phyloP scores from a whole-genome alignment of 768 basidiomycete genomes.

The Lactarius sanguifluus region DNA sequence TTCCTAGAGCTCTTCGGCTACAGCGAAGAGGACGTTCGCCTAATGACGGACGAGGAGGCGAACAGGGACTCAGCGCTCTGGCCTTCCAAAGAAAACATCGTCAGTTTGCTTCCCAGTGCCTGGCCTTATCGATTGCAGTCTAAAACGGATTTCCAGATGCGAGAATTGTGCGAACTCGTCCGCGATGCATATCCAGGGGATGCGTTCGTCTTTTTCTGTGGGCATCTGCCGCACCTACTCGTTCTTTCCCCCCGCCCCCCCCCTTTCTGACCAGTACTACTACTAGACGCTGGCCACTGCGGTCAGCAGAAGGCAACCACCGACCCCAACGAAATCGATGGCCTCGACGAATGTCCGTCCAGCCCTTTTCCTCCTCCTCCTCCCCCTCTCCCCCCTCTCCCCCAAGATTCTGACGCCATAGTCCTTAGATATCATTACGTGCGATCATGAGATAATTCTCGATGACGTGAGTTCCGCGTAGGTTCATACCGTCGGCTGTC shows the following conservation, averaged over 20 bases:
- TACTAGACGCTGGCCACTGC: constrained; percentile 16
- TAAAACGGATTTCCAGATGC: constrained; percentile 13
- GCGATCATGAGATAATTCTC: constrained; percentile 18
- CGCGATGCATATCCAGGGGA: constrained; percentile 21
- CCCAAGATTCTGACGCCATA: background rate
- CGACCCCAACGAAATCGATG: background rate
- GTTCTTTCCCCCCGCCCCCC: background rate
- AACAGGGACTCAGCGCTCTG: background rate
- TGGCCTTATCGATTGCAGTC: background rate
- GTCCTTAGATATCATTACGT: constrained; percentile 15
- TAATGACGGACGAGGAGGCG: constrained; percentile 27
- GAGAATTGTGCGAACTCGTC: constrained; percentile 24
- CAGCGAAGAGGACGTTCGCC: constrained; percentile 11
- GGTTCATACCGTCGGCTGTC: background rate
- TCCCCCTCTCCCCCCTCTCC: too few relatives aligned
- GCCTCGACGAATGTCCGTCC: constrained; percentile 13
- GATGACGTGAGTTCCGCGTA: constrained; percentile 24
- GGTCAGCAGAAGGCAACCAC: background rate
- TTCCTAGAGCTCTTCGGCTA: constrained; percentile 7
- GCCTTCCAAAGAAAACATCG: constrained; percentile 26
- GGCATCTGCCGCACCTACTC: background rate
- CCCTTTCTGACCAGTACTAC: background rate
- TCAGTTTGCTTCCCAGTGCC: background rate
- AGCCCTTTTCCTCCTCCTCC: background rate
- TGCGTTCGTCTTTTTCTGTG: constrained; percentile 30